These are phyloP conservation scores for Beauveria caledonica DNA, from an alignment of 2,329 filamentous ascomycete genomes.

Conservation along the genomic window DNA sequence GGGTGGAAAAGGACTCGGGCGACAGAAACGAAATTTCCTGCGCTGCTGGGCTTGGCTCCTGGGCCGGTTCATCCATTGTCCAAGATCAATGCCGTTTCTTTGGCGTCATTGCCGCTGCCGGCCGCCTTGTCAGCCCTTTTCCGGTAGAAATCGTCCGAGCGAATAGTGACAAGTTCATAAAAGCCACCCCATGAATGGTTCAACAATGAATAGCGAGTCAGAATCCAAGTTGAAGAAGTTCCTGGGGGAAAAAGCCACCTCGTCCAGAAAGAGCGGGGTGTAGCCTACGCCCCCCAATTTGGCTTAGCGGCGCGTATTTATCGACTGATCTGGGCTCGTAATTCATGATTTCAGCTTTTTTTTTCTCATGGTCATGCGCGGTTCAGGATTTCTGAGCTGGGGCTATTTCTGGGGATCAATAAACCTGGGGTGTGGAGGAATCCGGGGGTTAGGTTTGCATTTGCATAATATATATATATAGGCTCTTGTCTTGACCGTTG, in stretches of 20 bases:
- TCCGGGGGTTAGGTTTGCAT: background rate
- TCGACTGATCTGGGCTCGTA: background rate
- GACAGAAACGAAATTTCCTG: constrained; percentile 9
- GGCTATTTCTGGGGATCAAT: background rate
- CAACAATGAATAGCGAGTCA: constrained; percentile 4
- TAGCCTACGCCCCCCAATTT: constrained; percentile 13
- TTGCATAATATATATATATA: constrained; percentile 2
- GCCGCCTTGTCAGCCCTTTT: background rate
- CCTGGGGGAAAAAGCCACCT: background rate
- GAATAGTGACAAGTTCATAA: background rate
- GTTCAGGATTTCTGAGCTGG: background rate
- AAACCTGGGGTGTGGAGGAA: constrained; percentile 11
- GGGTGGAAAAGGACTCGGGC: constrained; percentile 17
- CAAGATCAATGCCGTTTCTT: background rate
- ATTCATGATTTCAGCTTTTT: background rate
- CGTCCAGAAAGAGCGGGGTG: constrained; percentile 6
- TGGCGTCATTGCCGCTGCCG: background rate
- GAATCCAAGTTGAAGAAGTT: background rate
- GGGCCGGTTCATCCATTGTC: background rate
- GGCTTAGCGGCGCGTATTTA: constrained; percentile 5
- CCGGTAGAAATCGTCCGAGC: background rate
- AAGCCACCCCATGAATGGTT: background rate
- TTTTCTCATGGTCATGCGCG: constrained; percentile 7
- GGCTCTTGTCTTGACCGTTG: constrained; percentile 9
- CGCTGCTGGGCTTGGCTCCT: background rate